Evolutionary conservation across 163 green algal genomes (phyloP).

Genomic region (Scenedesmus sp.): DNA sequence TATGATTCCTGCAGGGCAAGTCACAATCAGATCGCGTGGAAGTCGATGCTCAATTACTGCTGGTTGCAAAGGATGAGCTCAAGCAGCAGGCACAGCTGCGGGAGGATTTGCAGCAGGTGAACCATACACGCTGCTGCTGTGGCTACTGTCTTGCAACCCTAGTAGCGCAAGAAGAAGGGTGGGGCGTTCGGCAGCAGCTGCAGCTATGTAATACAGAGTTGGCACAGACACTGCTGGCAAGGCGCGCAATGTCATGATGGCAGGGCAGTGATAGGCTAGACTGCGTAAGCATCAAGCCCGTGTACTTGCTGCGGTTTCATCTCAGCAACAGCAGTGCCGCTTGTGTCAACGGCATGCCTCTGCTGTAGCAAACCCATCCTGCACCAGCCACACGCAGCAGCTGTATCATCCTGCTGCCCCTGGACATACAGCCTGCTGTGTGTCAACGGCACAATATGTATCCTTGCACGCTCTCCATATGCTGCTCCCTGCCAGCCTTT

Average conservation of each 20-base stretch:
- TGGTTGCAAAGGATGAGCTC: slow-evolving; percentile 17
- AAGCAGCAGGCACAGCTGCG: slow-evolving; percentile 5
- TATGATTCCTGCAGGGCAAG: not conserved
- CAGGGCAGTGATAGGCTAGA: not conserved
- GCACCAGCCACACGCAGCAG: no score
- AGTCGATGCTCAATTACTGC: slow-evolving; percentile 19
- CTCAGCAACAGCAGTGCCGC: no score
- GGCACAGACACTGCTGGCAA: not conserved
- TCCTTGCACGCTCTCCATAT: no score
- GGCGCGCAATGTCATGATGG: not conserved
- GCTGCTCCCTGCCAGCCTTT: no score
- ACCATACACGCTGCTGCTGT: not conserved
- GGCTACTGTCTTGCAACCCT: not conserved
- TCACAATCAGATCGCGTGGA: not conserved
- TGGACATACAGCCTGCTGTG: no score
- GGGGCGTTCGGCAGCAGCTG: not conserved
- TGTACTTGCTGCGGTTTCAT: no score
- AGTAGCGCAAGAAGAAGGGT: not conserved
- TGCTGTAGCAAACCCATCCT: no score
- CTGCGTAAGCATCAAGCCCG: no score
- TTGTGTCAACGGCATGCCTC: no score
- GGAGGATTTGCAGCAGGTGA: slow-evolving; percentile 34
- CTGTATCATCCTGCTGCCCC: no score
- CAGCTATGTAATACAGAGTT: no score
- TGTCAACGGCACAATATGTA: no score